Conservation (phyloP, 2,329 filamentous ascomycete genomes). For the Penicillium sp. region DNA sequence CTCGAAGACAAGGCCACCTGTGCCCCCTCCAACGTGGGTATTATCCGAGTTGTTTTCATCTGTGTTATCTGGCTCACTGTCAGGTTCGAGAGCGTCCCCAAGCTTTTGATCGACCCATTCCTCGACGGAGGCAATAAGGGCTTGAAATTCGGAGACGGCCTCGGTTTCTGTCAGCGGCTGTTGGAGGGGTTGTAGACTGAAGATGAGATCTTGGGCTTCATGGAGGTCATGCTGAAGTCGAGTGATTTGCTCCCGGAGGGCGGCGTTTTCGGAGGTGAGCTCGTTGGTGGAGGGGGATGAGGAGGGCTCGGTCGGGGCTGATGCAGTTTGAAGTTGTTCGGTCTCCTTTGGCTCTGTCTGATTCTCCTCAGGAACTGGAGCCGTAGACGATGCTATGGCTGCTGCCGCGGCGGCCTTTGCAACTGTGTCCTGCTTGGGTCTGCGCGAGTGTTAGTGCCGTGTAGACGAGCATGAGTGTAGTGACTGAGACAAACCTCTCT, state of each 20-base stretch:
- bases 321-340: not conserved
- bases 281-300: not conserved
- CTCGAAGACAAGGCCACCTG: not conserved
- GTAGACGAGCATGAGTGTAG: not conserved
- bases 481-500: not conserved
- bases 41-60: not conserved
- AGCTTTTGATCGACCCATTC: conserved; percentile 17
- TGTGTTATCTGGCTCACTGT: not conserved
- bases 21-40: not conserved
- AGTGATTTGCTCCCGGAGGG: not conserved
- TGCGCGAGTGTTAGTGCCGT: not conserved
- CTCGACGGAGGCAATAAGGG: conserved; percentile 9
- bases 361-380: not conserved
- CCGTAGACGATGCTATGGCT: not conserved
- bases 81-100: conserved; percentile 9
- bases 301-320: not conserved
- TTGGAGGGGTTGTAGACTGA: conserved; percentile 14
- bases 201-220: conserved; percentile 16
- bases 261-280: not conserved
- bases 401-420: not conserved
- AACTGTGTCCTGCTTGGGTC: not conserved
- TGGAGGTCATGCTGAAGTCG: conserved; percentile 11
- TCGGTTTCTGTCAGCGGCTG: conserved; percentile 10
- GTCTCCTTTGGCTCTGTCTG: not conserved
- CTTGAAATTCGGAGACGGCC: conserved; percentile 3